Evolutionary conservation across 768 basidiomycete species (phyloP).

Genomic region (Mycena crocata): DNA sequence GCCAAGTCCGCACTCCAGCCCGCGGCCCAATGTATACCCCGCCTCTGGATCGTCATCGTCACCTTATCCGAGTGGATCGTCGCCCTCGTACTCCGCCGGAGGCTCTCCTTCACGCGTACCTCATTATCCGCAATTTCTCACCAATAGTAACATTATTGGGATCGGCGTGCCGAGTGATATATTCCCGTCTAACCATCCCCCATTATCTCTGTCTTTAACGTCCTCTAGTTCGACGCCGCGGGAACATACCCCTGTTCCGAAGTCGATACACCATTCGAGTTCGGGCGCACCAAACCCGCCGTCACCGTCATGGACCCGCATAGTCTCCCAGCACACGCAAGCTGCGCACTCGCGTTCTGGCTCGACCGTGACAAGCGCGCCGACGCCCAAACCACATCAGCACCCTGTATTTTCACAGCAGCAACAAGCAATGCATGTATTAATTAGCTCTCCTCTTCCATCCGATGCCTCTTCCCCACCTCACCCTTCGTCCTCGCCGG

Average conservation of each 20-base stretch:
- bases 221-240: conserved; percentile 25
- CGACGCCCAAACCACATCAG: conserved; percentile 39
- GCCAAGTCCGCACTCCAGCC: conserved; percentile 44
- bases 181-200: conserved; percentile 54
- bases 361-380: conserved; percentile 43
- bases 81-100: conserved; percentile 19
- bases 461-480: conserved; percentile 8
- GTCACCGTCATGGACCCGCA: conserved; percentile 52
- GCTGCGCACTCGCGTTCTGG: conserved; percentile 40
- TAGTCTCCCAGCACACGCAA: conserved; percentile 37
- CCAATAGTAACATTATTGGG: conserved; percentile 44
- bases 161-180: conserved; percentile 54
- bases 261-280: neutral
- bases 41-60: conserved; percentile 44
- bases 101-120: conserved; percentile 51
- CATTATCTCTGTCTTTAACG: conserved; percentile 18
- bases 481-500: conserved; percentile 10
- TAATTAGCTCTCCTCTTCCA: conserved; percentile 8
- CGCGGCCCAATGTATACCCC: conserved; percentile 63
- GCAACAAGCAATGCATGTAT: conserved; percentile 28
- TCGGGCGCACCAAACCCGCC: conserved; percentile 28
- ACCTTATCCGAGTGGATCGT: conserved; percentile 6
- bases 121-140: conserved; percentile 48
- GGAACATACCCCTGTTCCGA: conserved; percentile 29
- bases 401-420: conserved; percentile 33